These are phyloP conservation scores for Quercus parvula DNA, from an alignment of 306 rosid species.

Conservation along the genomic window DNA sequence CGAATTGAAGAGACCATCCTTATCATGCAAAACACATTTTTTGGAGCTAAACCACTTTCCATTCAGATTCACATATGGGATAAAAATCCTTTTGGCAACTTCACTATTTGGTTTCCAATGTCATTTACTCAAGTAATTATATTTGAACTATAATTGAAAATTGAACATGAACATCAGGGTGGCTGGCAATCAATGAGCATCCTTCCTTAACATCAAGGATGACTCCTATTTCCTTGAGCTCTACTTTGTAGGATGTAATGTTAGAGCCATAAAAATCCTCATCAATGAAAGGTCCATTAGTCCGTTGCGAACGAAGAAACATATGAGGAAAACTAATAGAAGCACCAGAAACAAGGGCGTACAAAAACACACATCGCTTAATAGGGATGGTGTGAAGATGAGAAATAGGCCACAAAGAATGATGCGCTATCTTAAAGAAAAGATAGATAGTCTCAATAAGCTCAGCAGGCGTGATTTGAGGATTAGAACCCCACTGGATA, in stretches of 20 bases:
- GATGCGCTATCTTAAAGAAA: no score
- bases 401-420: no score
- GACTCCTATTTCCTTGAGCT: constrained; percentile 56
- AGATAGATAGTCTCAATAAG: no score
- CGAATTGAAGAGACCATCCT: constrained; percentile 44
- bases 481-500: no score
- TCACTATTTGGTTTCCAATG: constrained; percentile 45
- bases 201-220: constrained; percentile 34
- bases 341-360: no score
- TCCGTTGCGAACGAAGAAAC: constrained; percentile 7
- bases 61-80: constrained; percentile 25
- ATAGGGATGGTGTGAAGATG: no score
- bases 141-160: constrained; percentile 24
- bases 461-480: no score
- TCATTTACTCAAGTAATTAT: constrained; percentile 37
- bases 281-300: constrained; percentile 71
- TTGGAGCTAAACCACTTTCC: constrained; percentile 44
- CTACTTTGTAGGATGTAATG: constrained; percentile 36
- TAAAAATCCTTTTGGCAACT: constrained; percentile 43
- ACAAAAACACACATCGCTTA: no score
- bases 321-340: no score
- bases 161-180: constrained; percentile 35
- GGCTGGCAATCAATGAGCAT: constrained; percentile 37
- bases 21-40: constrained; percentile 49
- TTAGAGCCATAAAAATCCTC: constrained; percentile 42